A percentile compares a stretch with the other conserved stretches of the same genome.
These are phyloP conservation scores for Kwoniella sp. DNA, from an alignment of 768 basidiomycete species.

Conservation along the genomic window DNA sequence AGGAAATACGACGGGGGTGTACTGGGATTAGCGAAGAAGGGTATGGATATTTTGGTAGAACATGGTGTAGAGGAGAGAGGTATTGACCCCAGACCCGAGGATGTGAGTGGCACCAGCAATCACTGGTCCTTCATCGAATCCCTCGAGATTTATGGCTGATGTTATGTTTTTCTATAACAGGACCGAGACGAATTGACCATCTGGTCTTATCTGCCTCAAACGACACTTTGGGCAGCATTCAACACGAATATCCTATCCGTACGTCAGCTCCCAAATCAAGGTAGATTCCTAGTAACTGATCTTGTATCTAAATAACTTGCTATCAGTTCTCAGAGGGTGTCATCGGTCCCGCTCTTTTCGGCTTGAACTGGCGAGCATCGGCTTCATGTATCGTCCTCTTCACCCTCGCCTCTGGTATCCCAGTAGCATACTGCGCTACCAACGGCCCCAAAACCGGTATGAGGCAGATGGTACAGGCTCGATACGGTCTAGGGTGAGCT, in stretches of 20 bases:
- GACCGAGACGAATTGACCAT: constrained; percentile 43
- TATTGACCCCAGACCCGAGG: constrained; percentile 47
- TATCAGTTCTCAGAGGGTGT: constrained; percentile 43
- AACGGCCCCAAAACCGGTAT: constrained; percentile 71
- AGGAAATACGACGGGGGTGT: constrained; percentile 18
- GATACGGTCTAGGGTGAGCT: constrained; percentile 63
- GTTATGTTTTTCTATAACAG: no score
- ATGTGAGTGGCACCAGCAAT: constrained; percentile 36
- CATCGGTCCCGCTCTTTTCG: constrained; percentile 41
- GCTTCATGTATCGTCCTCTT: constrained; percentile 39
- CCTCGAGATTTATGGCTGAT: no score
- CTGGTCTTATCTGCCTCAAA: constrained; percentile 49
- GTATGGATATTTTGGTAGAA: constrained; percentile 39
- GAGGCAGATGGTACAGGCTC: constrained; percentile 76
- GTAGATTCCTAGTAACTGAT: neutral
- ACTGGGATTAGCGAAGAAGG: constrained; percentile 21
- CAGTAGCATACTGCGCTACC: constrained; percentile 29
- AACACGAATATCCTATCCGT: constrained; percentile 52
- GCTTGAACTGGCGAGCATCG: constrained; percentile 29
- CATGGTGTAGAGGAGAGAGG: constrained; percentile 51
- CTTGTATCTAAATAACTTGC: neutral
- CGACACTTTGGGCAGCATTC: constrained; percentile 49
- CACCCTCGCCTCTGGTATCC: constrained; percentile 28
- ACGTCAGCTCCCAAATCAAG: constrained; percentile 4
- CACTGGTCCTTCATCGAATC: no score